Conservation (phyloP, 2,329 filamentous ascomycete species). For the Chrysosporium keratinophilum region DNA sequence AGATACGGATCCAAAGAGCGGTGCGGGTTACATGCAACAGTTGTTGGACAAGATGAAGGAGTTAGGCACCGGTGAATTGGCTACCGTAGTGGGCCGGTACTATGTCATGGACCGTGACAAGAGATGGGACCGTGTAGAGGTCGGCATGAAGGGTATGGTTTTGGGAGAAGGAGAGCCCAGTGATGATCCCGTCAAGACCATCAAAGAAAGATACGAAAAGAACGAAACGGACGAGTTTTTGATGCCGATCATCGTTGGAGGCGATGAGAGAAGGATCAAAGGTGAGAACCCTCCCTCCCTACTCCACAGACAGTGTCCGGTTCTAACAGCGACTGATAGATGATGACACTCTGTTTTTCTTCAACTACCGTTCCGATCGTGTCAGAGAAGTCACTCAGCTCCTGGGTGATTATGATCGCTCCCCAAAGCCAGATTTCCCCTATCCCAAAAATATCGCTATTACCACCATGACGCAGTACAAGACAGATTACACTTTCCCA, state of each 20-base stretch:
- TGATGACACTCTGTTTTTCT: slow-evolving; percentile 93
- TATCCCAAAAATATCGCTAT: slow-evolving; percentile 82
- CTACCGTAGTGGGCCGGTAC: slow-evolving; percentile 89
- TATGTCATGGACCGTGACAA: slow-evolving; percentile 99
- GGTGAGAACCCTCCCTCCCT: slow-evolving; percentile 40
- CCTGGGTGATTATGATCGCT: slow-evolving; percentile 82
- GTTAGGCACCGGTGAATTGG: slow-evolving; percentile 75
- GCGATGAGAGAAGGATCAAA: slow-evolving; percentile 74
- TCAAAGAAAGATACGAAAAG: slow-evolving; percentile 78
- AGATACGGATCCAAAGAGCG: slow-evolving; percentile 95
- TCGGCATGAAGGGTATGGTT: slow-evolving; percentile 78
- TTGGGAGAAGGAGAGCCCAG: slow-evolving; percentile 77
- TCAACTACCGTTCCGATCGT: slow-evolving; percentile 99
- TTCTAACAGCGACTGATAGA: slow-evolving; percentile 43
- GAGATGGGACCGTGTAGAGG: slow-evolving; percentile 90
- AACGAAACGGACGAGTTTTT: slow-evolving; percentile 95
- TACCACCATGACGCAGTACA: slow-evolving; percentile 98
- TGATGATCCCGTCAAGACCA: slow-evolving; percentile 71
- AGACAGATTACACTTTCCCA: slow-evolving; percentile 83
- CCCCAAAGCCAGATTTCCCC: slow-evolving; percentile 77
- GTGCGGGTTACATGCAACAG: slow-evolving; percentile 75
- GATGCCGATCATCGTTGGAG: slow-evolving; percentile 91
- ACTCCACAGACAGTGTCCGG: not conserved
- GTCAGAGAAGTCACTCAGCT: slow-evolving; percentile 94
- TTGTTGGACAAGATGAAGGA: slow-evolving; percentile 72